These are phyloP conservation scores for Infundibulicybe gibba DNA, from an alignment of 768 basidiomycete genomes.

Conservation along the genomic window DNA sequence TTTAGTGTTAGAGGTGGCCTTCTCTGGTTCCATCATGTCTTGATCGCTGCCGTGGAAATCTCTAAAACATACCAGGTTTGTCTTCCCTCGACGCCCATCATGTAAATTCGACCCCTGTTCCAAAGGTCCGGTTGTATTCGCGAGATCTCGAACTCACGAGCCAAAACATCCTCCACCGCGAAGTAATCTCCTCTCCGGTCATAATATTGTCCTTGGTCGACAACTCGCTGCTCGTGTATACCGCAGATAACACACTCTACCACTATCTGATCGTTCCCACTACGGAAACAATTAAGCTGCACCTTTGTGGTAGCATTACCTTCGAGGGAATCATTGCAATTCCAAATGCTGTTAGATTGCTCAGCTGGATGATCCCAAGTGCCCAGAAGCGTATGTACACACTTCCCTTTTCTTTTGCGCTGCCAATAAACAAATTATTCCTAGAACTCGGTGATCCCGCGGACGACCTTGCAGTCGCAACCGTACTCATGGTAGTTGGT, in stretches of 20 bases:
- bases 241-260: slow-evolving; percentile 86
- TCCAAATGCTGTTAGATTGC: slow-evolving; percentile 78
- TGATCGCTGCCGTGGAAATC: slow-evolving; percentile 87
- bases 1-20: slow-evolving; percentile 89
- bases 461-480: slow-evolving; percentile 90
- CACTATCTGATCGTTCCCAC: slow-evolving; percentile 92
- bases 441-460: slow-evolving; percentile 91
- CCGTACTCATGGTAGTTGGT: slow-evolving; percentile 93
- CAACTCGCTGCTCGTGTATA: slow-evolving; percentile 92
- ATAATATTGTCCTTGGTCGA: slow-evolving; percentile 90
- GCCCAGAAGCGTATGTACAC: slow-evolving; percentile 81
- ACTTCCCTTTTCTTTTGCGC: neutral
- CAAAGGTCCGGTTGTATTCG: slow-evolving; percentile 88
- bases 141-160: slow-evolving; percentile 85
- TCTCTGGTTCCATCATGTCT: slow-evolving; percentile 94
- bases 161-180: slow-evolving; percentile 79
- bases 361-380: slow-evolving; percentile 97
- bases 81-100: slow-evolving; percentile 8
- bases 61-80: slow-evolving; percentile 73
- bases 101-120: slow-evolving; percentile 2
- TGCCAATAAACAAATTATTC: slow-evolving; percentile 6
- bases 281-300: slow-evolving; percentile 76
- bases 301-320: slow-evolving; percentile 91
- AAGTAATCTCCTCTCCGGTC: slow-evolving; percentile 71
- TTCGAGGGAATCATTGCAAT: slow-evolving; percentile 87